phyloP scores from a whole-genome alignment of 352 stramenopile genomes.

The Globisporangium uncinulatum region DNA sequence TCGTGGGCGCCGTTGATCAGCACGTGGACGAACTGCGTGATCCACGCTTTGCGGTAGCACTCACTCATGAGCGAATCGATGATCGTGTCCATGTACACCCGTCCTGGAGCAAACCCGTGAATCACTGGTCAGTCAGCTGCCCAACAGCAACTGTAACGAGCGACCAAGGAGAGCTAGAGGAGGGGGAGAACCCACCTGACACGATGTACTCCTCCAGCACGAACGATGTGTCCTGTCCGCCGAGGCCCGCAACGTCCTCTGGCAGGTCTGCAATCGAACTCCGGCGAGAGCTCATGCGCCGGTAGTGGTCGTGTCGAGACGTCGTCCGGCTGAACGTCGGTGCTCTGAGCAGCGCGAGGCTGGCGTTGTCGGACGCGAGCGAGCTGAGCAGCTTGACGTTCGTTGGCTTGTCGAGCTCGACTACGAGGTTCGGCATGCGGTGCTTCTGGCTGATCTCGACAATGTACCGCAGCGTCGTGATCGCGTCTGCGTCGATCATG shows the following conservation, averaged over 20 bases:
- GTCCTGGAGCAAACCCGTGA: constrained; percentile 18
- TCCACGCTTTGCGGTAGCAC: constrained; percentile 72
- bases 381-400: constrained; percentile 81
- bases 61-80: constrained; percentile 73
- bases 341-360: constrained; percentile 30
- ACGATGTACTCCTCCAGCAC: constrained; percentile 69
- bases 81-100: constrained; percentile 71
- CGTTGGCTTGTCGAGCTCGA: constrained; percentile 63
- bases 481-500: constrained; percentile 79
- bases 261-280: constrained; percentile 34
- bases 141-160: too few species aligned
- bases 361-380: constrained; percentile 45
- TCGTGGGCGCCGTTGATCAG: constrained; percentile 55
- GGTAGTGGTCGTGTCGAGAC: constrained; percentile 34
- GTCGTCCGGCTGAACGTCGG: constrained; percentile 29
- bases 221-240: constrained; percentile 28
- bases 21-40: constrained; percentile 59
- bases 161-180: too few species aligned
- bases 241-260: constrained; percentile 21
- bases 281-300: constrained; percentile 31
- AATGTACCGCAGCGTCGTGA: constrained; percentile 78
- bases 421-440: constrained; percentile 62
- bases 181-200: constrained; percentile 25
- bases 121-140: background rate
- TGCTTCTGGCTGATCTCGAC: constrained; percentile 70